Percentiles rank a stretch among this genome's conserved stretches.
phyloP scores from a whole-genome alignment of 2,329 filamentous ascomycete species.

The Magnaporthiopsis rhizophila region DNA sequence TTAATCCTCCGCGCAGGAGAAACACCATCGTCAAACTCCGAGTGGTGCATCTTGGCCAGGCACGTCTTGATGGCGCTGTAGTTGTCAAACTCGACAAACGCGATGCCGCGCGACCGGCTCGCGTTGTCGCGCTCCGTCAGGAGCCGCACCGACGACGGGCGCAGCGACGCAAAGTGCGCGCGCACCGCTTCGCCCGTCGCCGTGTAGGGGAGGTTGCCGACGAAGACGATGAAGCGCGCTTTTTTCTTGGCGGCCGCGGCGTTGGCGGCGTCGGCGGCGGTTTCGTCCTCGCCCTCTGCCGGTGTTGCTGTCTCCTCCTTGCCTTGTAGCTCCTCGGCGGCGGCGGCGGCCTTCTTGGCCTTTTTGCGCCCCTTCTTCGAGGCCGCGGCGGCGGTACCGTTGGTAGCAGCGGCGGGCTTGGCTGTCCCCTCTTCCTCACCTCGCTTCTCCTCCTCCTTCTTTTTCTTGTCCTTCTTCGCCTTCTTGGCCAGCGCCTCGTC shows the following conservation, averaged over 20 bases:
- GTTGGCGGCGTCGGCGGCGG: background rate
- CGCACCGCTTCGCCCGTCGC: constrained; percentile 63
- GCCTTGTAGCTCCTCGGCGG: background rate
- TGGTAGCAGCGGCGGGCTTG: background rate
- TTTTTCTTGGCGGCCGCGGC: background rate
- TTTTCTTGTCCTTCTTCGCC: constrained; percentile 1
- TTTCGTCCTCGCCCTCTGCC: background rate
- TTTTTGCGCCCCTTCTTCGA: constrained; percentile 1
- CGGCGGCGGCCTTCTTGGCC: background rate
- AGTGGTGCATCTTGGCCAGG: constrained; percentile 84
- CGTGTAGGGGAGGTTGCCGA: constrained; percentile 81
- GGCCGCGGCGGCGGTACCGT: background rate
- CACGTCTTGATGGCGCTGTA: constrained; percentile 91
- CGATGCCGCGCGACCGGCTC: constrained; percentile 63
- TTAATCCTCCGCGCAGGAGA: constrained; percentile 68
- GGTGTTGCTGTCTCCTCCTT: background rate
- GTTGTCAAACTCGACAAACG: constrained; percentile 81
- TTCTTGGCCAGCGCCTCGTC: background rate
- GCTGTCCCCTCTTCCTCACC: background rate
- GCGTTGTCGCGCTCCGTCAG: constrained; percentile 45
- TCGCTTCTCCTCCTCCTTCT: background rate
- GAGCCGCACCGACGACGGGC: constrained; percentile 63
- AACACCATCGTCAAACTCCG: constrained; percentile 54
- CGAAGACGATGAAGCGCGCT: constrained; percentile 49
- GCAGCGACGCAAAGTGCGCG: constrained; percentile 70